These are phyloP conservation scores for Mitragyna speciosa DNA, from an alignment of 257 asterid genomes.

Conservation along the genomic window DNA sequence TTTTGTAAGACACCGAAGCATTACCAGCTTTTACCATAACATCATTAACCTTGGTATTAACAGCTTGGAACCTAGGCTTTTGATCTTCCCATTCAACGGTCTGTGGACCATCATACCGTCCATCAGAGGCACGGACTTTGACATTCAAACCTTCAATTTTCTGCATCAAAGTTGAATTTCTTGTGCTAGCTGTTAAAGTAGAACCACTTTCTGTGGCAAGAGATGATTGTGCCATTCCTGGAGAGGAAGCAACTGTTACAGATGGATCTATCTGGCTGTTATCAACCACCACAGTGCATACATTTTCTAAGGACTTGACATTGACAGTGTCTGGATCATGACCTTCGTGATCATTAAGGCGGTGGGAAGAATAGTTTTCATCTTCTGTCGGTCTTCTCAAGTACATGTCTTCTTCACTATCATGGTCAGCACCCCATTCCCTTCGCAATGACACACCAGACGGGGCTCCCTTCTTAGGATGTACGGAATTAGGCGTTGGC, in stretches of 20 bases:
- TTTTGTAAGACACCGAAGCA: conserved; percentile 31
- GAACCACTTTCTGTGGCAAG: conserved; percentile 39
- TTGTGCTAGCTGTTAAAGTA: conserved; percentile 36
- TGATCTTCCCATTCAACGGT: conserved; percentile 40
- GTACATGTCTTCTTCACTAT: conserved; percentile 48
- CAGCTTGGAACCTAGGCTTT: conserved; percentile 35
- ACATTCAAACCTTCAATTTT: conserved; percentile 84
- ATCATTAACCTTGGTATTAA: conserved; percentile 32
- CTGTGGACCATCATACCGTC: conserved; percentile 32
- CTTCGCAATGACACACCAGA: conserved; percentile 39
- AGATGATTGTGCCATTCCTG: conserved; percentile 35
- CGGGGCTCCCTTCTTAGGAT: conserved; percentile 40
- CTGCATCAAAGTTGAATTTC: conserved; percentile 61
- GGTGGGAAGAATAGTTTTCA: conserved; percentile 34
- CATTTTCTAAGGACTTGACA: conserved; percentile 43
- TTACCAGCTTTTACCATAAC: conserved; percentile 34
- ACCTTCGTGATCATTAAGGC: conserved; percentile 36
- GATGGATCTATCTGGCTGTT: conserved; percentile 41
- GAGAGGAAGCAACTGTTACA: conserved; percentile 36
- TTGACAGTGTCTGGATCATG: conserved; percentile 37
- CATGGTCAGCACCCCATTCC: conserved; percentile 85
- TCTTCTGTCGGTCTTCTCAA: conserved; percentile 35
- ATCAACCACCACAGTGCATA: conserved; percentile 30
- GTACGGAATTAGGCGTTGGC: conserved; percentile 28
- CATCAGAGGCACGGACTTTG: conserved; percentile 72